A percentile compares a stretch with the other conserved stretches of the same genome.
These are phyloP conservation scores for Eurotiales sp. DNA, from an alignment of 2,329 filamentous ascomycete genomes.

Conservation along the genomic window DNA sequence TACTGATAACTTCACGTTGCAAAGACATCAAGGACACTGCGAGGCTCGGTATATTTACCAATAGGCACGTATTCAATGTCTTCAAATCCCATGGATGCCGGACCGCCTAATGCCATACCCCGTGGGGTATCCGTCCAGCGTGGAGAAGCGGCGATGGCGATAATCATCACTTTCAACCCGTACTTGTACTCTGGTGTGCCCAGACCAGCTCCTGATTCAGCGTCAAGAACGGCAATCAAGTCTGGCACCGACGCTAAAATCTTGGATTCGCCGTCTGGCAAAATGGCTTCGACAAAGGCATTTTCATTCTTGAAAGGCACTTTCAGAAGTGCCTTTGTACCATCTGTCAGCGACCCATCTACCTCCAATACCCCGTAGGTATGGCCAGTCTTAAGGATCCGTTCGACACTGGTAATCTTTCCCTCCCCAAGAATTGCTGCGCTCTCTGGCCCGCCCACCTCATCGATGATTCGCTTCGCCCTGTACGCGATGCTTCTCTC, in stretches of 20 bases:
- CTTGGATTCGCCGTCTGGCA: background rate
- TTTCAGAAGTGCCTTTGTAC: conserved; percentile 39
- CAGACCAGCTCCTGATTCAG: conserved; percentile 55
- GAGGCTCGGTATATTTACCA: conserved; percentile 20
- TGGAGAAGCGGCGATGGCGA: conserved; percentile 54
- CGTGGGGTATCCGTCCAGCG: conserved; percentile 43
- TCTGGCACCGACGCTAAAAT: conserved; percentile 23
- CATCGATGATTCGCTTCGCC: conserved; percentile 48
- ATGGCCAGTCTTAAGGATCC: conserved; percentile 4
- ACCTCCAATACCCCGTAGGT: conserved; percentile 4
- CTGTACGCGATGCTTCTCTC: conserved; percentile 50
- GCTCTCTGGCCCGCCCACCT: conserved; percentile 51
- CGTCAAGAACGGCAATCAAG: conserved; percentile 46
- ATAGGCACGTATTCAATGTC: conserved; percentile 21
- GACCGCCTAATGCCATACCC: conserved; percentile 46
- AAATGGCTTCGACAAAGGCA: background rate
- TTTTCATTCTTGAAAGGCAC: conserved; percentile 73
- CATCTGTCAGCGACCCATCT: background rate
- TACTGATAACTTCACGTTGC: conserved; percentile 17
- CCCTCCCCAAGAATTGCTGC: conserved; percentile 58
- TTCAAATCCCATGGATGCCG: conserved; percentile 47
- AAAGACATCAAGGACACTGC: conserved; percentile 24
- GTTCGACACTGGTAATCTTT: conserved; percentile 55
- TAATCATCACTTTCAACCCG: conserved; percentile 49
- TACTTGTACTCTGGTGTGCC: conserved; percentile 56